phyloP scores from a whole-genome alignment of 108 stramenopile species.

The Skeletonema marinoi region DNA sequence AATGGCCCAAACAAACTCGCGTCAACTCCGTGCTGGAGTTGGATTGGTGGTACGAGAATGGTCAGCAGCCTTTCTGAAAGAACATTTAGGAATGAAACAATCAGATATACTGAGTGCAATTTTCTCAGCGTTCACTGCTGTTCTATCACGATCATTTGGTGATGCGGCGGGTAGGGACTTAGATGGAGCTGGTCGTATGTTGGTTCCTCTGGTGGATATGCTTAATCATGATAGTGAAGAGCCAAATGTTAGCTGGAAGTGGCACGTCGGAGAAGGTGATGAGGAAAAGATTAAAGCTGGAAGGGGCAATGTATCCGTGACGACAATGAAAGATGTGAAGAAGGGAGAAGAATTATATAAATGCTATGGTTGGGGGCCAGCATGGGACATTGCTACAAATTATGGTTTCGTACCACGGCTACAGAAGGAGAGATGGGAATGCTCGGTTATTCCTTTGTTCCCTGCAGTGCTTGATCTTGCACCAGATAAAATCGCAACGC shows the following conservation, averaged over 20 bases:
- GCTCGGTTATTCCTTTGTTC: conserved; percentile 42
- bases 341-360: conserved; percentile 40
- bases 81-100: conserved; percentile 23
- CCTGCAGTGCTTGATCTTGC: conserved; percentile 40
- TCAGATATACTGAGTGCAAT: conserved; percentile 34
- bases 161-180: conserved; percentile 38
- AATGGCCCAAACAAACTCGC: conserved; percentile 42
- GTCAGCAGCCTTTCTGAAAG: conserved; percentile 36
- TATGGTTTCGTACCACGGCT: conserved; percentile 46
- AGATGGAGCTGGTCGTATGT: conserved; percentile 41
- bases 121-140: conserved; percentile 42
- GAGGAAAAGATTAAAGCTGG: conserved; percentile 20
- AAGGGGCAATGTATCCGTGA: conserved; percentile 39
- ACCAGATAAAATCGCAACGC: no score
- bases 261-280: conserved; percentile 27
- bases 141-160: conserved; percentile 43
- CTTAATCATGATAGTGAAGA: conserved; percentile 47
- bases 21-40: conserved; percentile 33
- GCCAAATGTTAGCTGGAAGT: conserved; percentile 50
- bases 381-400: conserved; percentile 44
- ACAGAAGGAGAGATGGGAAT: conserved; percentile 41
- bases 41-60: conserved; percentile 39
- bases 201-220: conserved; percentile 49
- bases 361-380: conserved; percentile 49
- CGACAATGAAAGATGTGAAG: conserved; percentile 29